These are phyloP conservation scores for Fusarium armeniacum DNA, from an alignment of 2,329 filamentous ascomycete genomes.

Conservation along the genomic window DNA sequence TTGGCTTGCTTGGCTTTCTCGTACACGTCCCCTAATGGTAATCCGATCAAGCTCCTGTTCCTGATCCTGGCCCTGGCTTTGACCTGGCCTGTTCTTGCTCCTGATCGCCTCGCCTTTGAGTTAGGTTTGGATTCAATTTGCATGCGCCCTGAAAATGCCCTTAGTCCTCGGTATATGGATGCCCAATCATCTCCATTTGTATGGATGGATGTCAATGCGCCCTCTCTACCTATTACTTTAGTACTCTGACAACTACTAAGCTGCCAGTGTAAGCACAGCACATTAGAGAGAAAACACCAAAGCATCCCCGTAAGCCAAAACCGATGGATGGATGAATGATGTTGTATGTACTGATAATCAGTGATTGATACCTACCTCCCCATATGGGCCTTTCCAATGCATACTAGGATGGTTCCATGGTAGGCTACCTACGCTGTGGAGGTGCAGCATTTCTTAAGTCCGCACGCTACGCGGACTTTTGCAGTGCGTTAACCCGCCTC, in stretches of 20 bases:
- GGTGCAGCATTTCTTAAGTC: conserved; percentile 5
- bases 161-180: conserved; percentile 15
- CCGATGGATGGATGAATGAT: conserved; percentile 2
- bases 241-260: background rate
- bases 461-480: conserved; percentile 15
- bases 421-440: background rate
- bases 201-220: conserved; percentile 1
- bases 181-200: conserved; percentile 32
- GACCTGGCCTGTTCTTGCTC: conserved; percentile 14
- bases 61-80: conserved; percentile 1
- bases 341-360: conserved; percentile 9
- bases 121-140: conserved; percentile 25
- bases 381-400: no score
- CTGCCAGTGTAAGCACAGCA: conserved; percentile 40
- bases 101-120: conserved; percentile 33
- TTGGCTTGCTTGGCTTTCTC: conserved; percentile 26
- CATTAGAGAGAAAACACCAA: conserved; percentile 27
- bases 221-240: background rate
- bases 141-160: conserved; percentile 42
- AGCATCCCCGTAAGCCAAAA: conserved; percentile 36
- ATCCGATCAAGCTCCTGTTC: conserved; percentile 9
- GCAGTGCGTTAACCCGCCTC: conserved; percentile 8
- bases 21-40: conserved; percentile 28
- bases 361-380: background rate
- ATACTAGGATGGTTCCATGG: background rate